These are phyloP conservation scores for Plenodomus biglobosus DNA, from an alignment of 2,329 filamentous ascomycete species.

Conservation along the genomic window DNA sequence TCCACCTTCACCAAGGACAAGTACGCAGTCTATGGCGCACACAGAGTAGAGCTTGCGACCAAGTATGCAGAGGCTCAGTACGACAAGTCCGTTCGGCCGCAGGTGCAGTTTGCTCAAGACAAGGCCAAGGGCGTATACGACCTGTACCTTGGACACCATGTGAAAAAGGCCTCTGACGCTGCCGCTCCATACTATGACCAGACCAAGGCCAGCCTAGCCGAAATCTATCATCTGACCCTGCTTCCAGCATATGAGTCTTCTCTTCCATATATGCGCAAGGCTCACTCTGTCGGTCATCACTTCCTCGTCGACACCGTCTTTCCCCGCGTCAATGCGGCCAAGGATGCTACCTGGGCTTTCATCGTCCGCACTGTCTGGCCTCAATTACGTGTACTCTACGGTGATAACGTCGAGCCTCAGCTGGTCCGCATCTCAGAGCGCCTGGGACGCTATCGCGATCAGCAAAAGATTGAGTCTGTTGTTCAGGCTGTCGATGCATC, in stretches of 20 bases:
- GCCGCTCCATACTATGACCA: slow-evolving; percentile 73
- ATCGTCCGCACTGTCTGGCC: slow-evolving; percentile 79
- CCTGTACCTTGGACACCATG: slow-evolving; percentile 69
- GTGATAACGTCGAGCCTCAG: slow-evolving; percentile 93
- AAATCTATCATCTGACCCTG: slow-evolving; percentile 71
- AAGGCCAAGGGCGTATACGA: slow-evolving; percentile 69
- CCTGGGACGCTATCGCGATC: slow-evolving; percentile 72
- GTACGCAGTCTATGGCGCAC: slow-evolving; percentile 72
- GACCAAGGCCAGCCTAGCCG: slow-evolving; percentile 62
- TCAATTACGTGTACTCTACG: slow-evolving; percentile 75
- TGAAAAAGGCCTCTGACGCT: slow-evolving; percentile 61
- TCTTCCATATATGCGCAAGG: slow-evolving; percentile 70
- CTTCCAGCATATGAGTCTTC: slow-evolving; percentile 75
- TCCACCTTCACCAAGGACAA: slow-evolving; percentile 62
- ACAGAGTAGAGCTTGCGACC: slow-evolving; percentile 67
- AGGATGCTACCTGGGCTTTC: slow-evolving; percentile 69
- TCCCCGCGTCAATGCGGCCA: slow-evolving; percentile 70
- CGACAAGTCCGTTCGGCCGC: slow-evolving; percentile 75
- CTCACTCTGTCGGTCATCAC: slow-evolving; percentile 66
- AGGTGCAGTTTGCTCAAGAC: slow-evolving; percentile 65
- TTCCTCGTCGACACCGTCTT: slow-evolving; percentile 70
- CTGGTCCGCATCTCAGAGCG: slow-evolving; percentile 88
- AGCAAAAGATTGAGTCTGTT: slow-evolving; percentile 62
- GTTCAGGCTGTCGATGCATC: slow-evolving; percentile 56
- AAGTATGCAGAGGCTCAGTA: slow-evolving; percentile 71